Conservation (phyloP, 148 eudicot species). For the Arctostaphylos glauca region DNA sequence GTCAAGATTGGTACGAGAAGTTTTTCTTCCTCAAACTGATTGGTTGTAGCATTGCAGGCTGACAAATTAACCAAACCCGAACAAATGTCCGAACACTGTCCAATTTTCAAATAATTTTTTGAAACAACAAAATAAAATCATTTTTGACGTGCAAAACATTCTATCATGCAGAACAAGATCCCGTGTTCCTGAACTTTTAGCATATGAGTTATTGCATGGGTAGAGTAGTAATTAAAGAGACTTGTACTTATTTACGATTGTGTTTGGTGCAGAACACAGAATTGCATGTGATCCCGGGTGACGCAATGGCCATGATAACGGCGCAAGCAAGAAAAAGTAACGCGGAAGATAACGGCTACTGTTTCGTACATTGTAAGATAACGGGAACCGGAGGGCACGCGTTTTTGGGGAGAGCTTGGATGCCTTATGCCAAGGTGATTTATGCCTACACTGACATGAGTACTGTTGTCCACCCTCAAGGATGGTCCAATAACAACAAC, state of each 20-base stretch:
- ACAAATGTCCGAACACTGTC: too few species aligned
- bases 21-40: too few species aligned
- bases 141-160: too few species aligned
- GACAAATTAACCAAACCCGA: too few species aligned
- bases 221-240: background rate
- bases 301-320: constrained; percentile 18
- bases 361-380: constrained; percentile 25
- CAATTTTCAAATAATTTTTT: too few species aligned
- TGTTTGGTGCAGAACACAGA: constrained; percentile 25
- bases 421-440: constrained; percentile 23
- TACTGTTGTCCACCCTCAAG: constrained; percentile 28
- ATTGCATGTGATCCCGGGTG: constrained; percentile 33
- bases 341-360: constrained; percentile 22
- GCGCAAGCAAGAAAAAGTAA: constrained; percentile 32
- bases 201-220: too few species aligned
- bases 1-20: too few species aligned
- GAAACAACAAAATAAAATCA: too few species aligned
- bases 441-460: constrained; percentile 24
- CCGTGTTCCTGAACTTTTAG: too few species aligned
- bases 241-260: background rate
- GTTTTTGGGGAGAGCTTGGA: constrained; percentile 35
- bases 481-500: constrained; percentile 35
- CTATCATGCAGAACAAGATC: too few species aligned
- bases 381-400: constrained; percentile 26
- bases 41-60: too few species aligned